Percentiles rank a stretch among this genome's conserved stretches.
phyloP scores from a whole-genome alignment of 306 rosid species.

The Rosa rugosa region DNA sequence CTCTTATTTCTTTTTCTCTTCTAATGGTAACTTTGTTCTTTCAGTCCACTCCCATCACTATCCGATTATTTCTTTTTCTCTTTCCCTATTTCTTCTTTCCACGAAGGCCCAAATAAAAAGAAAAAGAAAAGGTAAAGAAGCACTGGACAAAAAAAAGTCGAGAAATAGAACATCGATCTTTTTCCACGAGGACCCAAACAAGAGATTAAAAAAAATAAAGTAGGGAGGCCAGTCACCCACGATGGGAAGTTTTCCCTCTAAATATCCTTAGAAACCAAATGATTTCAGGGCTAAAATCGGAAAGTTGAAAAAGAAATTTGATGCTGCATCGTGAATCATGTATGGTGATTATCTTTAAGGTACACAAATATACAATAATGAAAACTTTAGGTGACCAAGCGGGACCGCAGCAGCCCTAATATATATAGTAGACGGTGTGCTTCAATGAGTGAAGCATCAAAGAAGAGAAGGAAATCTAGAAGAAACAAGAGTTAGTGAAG shows the following conservation, averaged over 20 bases:
- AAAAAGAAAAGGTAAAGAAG: background rate
- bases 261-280: too few species aligned
- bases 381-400: too few species aligned
- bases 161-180: background rate
- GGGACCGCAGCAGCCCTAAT: too few species aligned
- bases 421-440: background rate
- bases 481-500: background rate
- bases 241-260: background rate
- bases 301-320: too few species aligned
- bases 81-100: background rate
- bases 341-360: background rate
- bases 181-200: background rate
- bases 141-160: background rate
- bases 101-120: background rate
- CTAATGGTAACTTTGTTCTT: too few species aligned
- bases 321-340: background rate
- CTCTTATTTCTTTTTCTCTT: too few species aligned
- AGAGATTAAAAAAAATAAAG: background rate
- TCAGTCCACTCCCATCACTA: background rate
- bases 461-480: background rate
- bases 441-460: background rate
- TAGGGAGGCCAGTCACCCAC: background rate
- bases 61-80: background rate
- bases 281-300: too few species aligned
- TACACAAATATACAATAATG: too few species aligned